Evolutionary conservation across 208 protist species (phyloP).

Genomic region (Zelonia costaricensis): DNA sequence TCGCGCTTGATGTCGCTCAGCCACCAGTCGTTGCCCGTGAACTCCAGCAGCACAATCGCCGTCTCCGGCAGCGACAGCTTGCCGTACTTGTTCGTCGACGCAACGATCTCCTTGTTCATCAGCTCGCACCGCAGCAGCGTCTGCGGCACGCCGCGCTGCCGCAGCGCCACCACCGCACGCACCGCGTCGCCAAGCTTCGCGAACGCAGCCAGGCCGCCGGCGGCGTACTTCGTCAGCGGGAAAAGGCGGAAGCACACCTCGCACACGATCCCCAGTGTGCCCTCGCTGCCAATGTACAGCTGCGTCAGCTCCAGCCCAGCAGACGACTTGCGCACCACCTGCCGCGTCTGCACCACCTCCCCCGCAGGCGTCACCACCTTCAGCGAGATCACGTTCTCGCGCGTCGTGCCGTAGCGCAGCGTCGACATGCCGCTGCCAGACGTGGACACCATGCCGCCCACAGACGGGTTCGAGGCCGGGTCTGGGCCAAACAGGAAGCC

Average conservation of each 20-base stretch:
- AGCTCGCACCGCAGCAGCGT: slow-evolving; percentile 76
- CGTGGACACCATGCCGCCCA: slow-evolving; percentile 79
- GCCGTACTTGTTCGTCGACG: slow-evolving; percentile 52
- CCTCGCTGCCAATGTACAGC: slow-evolving; percentile 90
- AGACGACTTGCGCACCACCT: slow-evolving; percentile 84
- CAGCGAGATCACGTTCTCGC: slow-evolving; percentile 74
- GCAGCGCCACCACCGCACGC: slow-evolving; percentile 48
- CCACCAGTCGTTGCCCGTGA: slow-evolving; percentile 48
- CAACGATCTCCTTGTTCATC: slow-evolving; percentile 53
- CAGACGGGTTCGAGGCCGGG: slow-evolving; percentile 53
- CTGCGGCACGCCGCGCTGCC: slow-evolving; percentile 42
- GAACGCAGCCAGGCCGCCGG: slow-evolving; percentile 55
- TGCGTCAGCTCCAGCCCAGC: slow-evolving; percentile 89
- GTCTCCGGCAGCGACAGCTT: slow-evolving; percentile 38
- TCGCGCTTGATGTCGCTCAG: slow-evolving; percentile 62
- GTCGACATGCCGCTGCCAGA: slow-evolving; percentile 77
- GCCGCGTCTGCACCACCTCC: slow-evolving; percentile 56
- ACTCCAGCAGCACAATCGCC: slow-evolving; percentile 79
- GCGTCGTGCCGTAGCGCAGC: slow-evolving; percentile 83
- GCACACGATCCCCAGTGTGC: slow-evolving; percentile 86
- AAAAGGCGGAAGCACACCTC: slow-evolving; percentile 77
- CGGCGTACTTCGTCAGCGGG: slow-evolving; percentile 37
- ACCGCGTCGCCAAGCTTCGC: slow-evolving; percentile 44
- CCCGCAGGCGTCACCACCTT: slow-evolving; percentile 62
- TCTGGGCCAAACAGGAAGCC: slow-evolving; percentile 63